Conservation (phyloP, 805 yeast species). For the Candida sphagnicola region DNA sequence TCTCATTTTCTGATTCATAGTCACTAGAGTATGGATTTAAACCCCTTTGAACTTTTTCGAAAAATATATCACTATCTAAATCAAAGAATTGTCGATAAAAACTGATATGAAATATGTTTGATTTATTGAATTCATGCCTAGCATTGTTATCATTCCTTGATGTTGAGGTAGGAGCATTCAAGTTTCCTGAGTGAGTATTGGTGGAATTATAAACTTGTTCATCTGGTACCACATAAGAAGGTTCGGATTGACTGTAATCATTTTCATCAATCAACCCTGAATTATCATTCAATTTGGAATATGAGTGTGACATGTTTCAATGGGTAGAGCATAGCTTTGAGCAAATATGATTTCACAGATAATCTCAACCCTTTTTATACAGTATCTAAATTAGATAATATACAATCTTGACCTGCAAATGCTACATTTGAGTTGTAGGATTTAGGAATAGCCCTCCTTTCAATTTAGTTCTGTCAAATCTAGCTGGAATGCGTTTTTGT, state of each 20-base stretch:
- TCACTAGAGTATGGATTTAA: slow-evolving; percentile 47
- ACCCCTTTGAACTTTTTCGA: slow-evolving; percentile 49
- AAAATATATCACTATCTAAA: slow-evolving; percentile 61
- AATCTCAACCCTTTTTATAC: too few species aligned
- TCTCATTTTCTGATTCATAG: slow-evolving; percentile 28
- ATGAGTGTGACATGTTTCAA: slow-evolving; percentile 1
- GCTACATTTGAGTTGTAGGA: not conserved
- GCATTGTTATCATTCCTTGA: not conserved
- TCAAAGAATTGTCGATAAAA: slow-evolving; percentile 68
- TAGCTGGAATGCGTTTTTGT: too few species aligned
- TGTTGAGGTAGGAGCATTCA: not conserved
- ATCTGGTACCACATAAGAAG: not conserved
- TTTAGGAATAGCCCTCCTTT: slow-evolving; percentile 3
- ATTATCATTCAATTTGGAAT: not conserved
- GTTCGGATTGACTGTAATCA: not conserved
- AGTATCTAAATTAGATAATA: too few species aligned
- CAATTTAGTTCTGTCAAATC: slow-evolving; percentile 2
- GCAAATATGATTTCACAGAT: too few species aligned
- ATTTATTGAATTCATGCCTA: slow-evolving; percentile 6
- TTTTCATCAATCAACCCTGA: not conserved
- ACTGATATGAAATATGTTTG: slow-evolving; percentile 51
- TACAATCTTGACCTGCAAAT: too few species aligned
- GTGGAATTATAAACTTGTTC: not conserved
- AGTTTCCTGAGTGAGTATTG: not conserved
- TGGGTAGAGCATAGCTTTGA: too few species aligned